A percentile compares a stretch with the other conserved stretches of the same genome.
phyloP scores from a whole-genome alignment of 176 grass and related monocot species.

The Neostapfia colusana region DNA sequence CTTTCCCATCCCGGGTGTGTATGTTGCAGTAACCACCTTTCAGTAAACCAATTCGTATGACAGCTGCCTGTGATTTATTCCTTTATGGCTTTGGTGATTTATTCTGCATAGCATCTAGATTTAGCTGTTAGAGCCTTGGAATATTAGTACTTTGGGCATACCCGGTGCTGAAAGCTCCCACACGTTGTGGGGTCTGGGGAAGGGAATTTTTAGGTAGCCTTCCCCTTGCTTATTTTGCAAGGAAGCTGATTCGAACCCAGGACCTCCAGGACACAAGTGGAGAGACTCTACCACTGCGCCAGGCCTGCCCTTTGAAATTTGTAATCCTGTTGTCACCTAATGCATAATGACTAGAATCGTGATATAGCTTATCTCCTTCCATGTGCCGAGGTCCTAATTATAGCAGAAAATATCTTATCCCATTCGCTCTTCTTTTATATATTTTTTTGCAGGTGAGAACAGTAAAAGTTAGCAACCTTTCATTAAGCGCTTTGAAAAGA shows the following conservation, averaged over 20 bases:
- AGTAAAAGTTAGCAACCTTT: slow-evolving; percentile 90
- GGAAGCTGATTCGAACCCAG: too few relatives aligned
- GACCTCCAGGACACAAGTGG: too few relatives aligned
- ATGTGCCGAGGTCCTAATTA: not conserved
- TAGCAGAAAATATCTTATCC: not conserved
- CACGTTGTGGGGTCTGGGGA: too few relatives aligned
- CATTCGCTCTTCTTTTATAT: not conserved
- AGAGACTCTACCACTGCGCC: too few relatives aligned
- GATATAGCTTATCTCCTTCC: not conserved
- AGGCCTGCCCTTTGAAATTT: not conserved
- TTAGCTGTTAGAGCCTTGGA: not conserved
- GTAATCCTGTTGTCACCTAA: slow-evolving; percentile 7
- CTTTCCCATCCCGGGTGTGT: not conserved
- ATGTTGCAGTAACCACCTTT: not conserved
- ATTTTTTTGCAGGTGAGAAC: slow-evolving; percentile 61
- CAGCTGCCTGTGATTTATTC: not conserved
- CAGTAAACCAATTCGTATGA: not conserved
- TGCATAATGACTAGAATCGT: not conserved
- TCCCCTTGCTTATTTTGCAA: too few relatives aligned
- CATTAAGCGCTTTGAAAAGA: slow-evolving; percentile 70
- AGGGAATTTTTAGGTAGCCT: too few relatives aligned
- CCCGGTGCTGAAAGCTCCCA: too few relatives aligned
- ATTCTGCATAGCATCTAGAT: slow-evolving; percentile 7
- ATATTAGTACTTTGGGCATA: not conserved
- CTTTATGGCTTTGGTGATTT: not conserved